Conservation (phyloP, 768 basidiomycete genomes). For the Boletus barrowsii region DNA sequence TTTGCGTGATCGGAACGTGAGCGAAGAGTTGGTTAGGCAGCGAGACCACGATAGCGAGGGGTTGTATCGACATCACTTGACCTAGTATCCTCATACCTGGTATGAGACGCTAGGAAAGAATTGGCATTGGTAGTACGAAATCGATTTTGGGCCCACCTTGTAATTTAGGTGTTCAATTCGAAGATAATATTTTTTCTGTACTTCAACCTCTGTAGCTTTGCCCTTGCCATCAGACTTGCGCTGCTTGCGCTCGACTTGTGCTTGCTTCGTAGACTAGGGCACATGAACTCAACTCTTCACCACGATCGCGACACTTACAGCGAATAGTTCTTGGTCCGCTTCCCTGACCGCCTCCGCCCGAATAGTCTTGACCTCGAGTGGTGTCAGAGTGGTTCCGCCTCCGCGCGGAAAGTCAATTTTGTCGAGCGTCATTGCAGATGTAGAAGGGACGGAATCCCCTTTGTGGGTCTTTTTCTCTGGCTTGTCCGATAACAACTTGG, state of each 20-base stretch:
- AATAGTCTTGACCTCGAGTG: conserved; percentile 83
- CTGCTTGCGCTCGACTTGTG: conserved; percentile 42
- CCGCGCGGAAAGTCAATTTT: conserved; percentile 96
- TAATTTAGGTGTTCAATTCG: conserved; percentile 93
- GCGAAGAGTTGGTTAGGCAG: conserved; percentile 94
- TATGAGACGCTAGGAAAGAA: conserved; percentile 56
- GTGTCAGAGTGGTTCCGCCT: conserved; percentile 85
- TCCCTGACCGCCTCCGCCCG: conserved; percentile 83
- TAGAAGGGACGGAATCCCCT: conserved; percentile 30
- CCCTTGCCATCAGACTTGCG: conserved; percentile 44
- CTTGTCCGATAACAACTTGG: conserved; percentile 41
- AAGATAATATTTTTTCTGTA: conserved; percentile 41
- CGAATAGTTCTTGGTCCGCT: conserved; percentile 76
- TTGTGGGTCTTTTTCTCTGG: conserved; percentile 19
- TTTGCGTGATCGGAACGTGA: conserved; percentile 91
- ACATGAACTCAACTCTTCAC: conserved; percentile 3
- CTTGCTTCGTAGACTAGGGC: conserved; percentile 41
- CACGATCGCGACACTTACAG: conserved; percentile 39
- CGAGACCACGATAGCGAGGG: conserved; percentile 87
- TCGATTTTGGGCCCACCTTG: conserved; percentile 52
- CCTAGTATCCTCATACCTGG: conserved; percentile 85
- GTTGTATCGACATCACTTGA: conserved; percentile 83
- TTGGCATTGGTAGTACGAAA: conserved; percentile 6
- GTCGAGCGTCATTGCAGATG: conserved; percentile 47
- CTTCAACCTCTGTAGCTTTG: conserved; percentile 32